A percentile compares a stretch with the other conserved stretches of the same genome.
Conservation (phyloP, 2,329 filamentous ascomycete species). For the Aspergillus tanneri region DNA sequence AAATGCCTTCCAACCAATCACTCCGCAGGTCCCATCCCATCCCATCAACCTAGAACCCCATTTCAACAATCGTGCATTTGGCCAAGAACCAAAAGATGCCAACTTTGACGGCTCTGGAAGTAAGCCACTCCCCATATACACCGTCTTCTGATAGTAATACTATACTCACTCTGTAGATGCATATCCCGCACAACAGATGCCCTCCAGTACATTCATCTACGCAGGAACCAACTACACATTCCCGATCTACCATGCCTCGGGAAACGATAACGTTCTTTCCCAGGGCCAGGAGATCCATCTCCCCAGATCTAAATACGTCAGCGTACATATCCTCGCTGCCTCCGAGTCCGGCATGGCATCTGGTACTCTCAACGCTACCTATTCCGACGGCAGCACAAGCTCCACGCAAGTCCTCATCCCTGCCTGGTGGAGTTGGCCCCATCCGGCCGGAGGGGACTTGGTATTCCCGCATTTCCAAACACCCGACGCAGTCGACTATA, state of each 20-base stretch:
- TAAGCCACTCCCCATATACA: not conserved
- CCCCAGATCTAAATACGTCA: not conserved
- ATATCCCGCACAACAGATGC: not conserved
- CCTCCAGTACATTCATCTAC: not conserved
- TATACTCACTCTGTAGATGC: no score
- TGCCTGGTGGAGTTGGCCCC: not conserved
- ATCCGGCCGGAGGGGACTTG: not conserved
- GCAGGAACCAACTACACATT: not conserved
- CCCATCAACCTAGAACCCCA: not conserved
- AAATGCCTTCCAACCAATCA: not conserved
- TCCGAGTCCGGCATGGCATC: not conserved
- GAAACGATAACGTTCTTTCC: not conserved
- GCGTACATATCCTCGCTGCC: not conserved
- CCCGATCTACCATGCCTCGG: not conserved
- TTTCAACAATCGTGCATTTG: not conserved
- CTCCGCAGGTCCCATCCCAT: not conserved
- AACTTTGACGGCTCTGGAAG: not conserved
- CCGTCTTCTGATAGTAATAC: not conserved
- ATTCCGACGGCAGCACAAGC: not conserved
- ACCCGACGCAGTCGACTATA: not conserved
- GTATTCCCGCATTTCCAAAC: not conserved
- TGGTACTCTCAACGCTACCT: not conserved
- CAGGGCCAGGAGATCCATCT: not conserved
- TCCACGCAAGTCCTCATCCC: not conserved
- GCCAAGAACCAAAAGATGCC: not conserved